Evolutionary conservation across 306 rosid species (phyloP).

Genomic region (Casuarina cunninghamiana): DNA sequence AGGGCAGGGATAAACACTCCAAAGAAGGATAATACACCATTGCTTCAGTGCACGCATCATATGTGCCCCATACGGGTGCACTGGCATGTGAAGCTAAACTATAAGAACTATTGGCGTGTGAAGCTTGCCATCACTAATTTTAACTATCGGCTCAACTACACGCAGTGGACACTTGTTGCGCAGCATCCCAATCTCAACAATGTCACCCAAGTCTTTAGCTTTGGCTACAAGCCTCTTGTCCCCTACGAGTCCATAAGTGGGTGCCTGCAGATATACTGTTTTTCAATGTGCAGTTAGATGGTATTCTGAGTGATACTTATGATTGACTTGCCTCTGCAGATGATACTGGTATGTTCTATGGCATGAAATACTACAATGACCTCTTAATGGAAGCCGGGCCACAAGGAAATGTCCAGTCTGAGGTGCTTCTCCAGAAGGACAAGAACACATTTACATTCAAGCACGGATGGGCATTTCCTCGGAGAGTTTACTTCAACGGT

Average conservation of each 20-base stretch:
- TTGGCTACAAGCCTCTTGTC: slow-evolving; percentile 78
- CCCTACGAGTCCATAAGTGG: slow-evolving; percentile 84
- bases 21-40: slow-evolving; percentile 63
- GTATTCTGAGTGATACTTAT: neutral
- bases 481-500: slow-evolving; percentile 87
- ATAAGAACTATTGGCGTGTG: slow-evolving; percentile 80
- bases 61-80: slow-evolving; percentile 81
- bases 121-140: slow-evolving; percentile 84
- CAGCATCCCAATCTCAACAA: slow-evolving; percentile 94
- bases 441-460: slow-evolving; percentile 68
- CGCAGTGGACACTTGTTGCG: slow-evolving; percentile 77
- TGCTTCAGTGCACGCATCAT: slow-evolving; percentile 87
- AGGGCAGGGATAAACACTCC: slow-evolving; percentile 48
- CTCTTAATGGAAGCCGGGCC: slow-evolving; percentile 88
- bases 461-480: slow-evolving; percentile 97
- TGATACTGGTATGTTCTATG: slow-evolving; percentile 95
- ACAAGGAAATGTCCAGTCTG: slow-evolving; percentile 82
- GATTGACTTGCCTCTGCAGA: slow-evolving; percentile 48
- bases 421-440: slow-evolving; percentile 77
- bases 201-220: slow-evolving; percentile 89
- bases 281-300: neutral
- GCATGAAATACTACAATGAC: slow-evolving; percentile 87
- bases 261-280: slow-evolving; percentile 18
- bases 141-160: slow-evolving; percentile 67
- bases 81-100: slow-evolving; percentile 86